These are phyloP conservation scores for Gastrolobium villosum DNA, from an alignment of 306 rosid genomes.

Conservation along the genomic window DNA sequence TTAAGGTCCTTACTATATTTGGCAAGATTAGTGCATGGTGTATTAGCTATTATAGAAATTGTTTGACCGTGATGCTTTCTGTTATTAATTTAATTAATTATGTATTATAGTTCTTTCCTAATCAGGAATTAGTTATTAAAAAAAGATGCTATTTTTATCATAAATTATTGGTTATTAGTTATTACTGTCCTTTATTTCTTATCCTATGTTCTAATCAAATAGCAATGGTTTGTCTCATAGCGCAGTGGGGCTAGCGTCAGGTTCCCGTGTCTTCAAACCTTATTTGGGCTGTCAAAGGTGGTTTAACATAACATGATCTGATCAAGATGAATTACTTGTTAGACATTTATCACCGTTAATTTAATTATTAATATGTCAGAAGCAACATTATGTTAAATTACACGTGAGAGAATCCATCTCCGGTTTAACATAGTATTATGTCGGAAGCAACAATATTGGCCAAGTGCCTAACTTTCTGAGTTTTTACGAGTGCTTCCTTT, in stretches of 20 bases:
- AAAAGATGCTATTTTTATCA: constrained; percentile 47
- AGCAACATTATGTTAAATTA: too few species aligned
- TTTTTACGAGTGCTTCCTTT: constrained; percentile 34
- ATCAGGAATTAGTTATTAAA: constrained; percentile 55
- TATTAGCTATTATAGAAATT: constrained; percentile 55
- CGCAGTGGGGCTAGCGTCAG: constrained; percentile 62
- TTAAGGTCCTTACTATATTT: constrained; percentile 34
- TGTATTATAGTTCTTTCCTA: constrained; percentile 49
- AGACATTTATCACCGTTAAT: too few species aligned
- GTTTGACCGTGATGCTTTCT: constrained; percentile 56
- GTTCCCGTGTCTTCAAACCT: constrained; percentile 47
- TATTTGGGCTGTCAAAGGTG: constrained; percentile 36
- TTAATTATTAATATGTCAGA: too few species aligned
- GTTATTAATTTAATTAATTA: constrained; percentile 38
- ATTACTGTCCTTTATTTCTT: background rate
- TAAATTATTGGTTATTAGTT: constrained; percentile 33
- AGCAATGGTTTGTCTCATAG: constrained; percentile 56
- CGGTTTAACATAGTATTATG: constrained; percentile 42
- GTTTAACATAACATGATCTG: too few species aligned
- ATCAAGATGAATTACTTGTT: too few species aligned
- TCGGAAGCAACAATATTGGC: constrained; percentile 42
- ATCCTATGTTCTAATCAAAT: constrained; percentile 44
- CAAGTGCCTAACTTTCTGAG: constrained; percentile 50
- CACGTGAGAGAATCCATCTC: too few species aligned
- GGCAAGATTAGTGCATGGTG: constrained; percentile 52